Percentiles rank a stretch among this genome's conserved stretches.
These are phyloP conservation scores for Globisporangium alternatum DNA, from an alignment of 352 stramenopile genomes.

Conservation along the genomic window DNA sequence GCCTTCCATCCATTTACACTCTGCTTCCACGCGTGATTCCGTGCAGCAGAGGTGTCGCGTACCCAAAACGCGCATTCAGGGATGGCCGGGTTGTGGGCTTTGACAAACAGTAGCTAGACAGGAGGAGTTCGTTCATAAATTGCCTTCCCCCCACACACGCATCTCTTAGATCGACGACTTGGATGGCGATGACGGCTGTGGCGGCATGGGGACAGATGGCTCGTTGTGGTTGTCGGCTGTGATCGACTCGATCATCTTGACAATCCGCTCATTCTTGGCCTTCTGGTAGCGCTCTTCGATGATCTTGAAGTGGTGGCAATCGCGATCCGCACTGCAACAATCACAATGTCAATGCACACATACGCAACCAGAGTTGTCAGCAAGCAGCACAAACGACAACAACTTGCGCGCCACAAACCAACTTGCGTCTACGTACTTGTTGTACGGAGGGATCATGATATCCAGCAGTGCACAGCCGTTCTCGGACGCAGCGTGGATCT, in stretches of 20 bases:
- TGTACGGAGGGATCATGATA: slow-evolving; percentile 85
- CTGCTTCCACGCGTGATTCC: too few species aligned
- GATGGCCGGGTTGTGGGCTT: too few species aligned
- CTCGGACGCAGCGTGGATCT: slow-evolving; percentile 65
- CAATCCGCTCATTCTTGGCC: slow-evolving; percentile 44
- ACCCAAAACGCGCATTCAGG: too few species aligned
- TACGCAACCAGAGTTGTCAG: not conserved
- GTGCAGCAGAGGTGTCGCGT: too few species aligned
- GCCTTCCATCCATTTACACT: too few species aligned
- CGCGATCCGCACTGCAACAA: slow-evolving; percentile 54
- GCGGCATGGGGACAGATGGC: slow-evolving; percentile 6
- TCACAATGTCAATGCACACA: slow-evolving; percentile 9
- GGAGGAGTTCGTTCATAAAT: slow-evolving; percentile 1
- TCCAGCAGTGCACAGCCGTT: slow-evolving; percentile 79
- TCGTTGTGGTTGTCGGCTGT: slow-evolving; percentile 69
- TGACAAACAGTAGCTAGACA: too few species aligned
- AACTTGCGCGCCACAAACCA: not conserved
- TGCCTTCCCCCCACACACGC: not conserved
- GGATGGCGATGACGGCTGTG: not conserved
- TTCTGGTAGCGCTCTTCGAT: slow-evolving; percentile 49
- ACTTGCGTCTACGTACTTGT: slow-evolving; percentile 50
- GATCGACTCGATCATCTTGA: slow-evolving; percentile 73
- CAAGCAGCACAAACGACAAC: not conserved
- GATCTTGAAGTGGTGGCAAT: slow-evolving; percentile 79
- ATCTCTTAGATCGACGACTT: slow-evolving; percentile 2